Evolutionary conservation across 352 stramenopile species (phyloP).

Genomic region (Globisporangium perplexum): DNA sequence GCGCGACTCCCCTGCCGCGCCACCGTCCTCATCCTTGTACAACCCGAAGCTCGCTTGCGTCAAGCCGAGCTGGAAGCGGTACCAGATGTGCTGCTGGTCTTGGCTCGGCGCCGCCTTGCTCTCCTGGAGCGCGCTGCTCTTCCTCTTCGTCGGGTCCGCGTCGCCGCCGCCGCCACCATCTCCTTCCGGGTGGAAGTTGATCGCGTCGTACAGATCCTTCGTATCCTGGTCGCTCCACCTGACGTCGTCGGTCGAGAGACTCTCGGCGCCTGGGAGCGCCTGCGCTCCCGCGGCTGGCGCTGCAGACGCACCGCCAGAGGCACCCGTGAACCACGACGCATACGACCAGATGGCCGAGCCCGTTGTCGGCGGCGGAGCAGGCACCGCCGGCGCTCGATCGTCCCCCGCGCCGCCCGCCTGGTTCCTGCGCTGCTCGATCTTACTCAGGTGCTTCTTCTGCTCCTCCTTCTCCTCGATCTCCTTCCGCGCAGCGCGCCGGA

Average conservation of each 20-base stretch:
- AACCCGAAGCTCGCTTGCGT: conserved; percentile 48
- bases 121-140: not conserved
- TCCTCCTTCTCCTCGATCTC: conserved; percentile 23
- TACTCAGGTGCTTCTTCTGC: conserved; percentile 30
- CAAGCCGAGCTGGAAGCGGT: conserved; percentile 66
- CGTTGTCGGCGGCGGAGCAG: conserved; percentile 17
- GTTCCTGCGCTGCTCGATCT: conserved; percentile 18
- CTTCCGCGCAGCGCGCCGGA: conserved; percentile 47
- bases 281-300: not conserved
- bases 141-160: conserved; percentile 1
- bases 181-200: conserved; percentile 69
- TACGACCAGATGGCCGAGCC: conserved; percentile 69
- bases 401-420: conserved; percentile 7
- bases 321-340: conserved; percentile 50
- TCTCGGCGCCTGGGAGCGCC: not conserved
- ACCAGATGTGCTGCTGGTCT: conserved; percentile 68
- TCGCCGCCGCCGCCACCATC: not conserved
- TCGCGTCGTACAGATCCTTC: conserved; percentile 72
- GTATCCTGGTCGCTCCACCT: conserved; percentile 85
- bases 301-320: conserved; percentile 1
- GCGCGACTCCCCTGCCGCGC: not conserved
- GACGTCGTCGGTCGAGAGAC: conserved; percentile 29
- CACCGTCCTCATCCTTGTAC: conserved; percentile 28
- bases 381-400: not conserved
- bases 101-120: conserved; percentile 7